These are phyloP conservation scores for Purshia tridentata DNA, from an alignment of 306 rosid genomes.

Conservation along the genomic window DNA sequence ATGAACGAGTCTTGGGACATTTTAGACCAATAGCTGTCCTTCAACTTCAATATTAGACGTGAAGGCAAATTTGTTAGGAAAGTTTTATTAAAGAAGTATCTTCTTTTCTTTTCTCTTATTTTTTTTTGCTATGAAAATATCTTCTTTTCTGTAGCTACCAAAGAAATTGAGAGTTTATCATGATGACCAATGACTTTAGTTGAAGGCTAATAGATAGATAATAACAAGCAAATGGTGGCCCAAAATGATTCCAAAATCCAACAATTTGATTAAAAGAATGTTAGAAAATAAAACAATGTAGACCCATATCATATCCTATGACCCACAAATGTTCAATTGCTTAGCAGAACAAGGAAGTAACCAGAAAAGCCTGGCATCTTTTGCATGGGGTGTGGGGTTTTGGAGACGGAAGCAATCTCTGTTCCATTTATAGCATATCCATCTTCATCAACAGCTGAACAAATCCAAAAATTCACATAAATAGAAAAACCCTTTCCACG, in stretches of 20 bases:
- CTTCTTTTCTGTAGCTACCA: background rate
- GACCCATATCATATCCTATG: constrained; percentile 40
- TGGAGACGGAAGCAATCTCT: constrained; percentile 36
- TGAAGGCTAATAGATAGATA: background rate
- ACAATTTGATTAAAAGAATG: constrained; percentile 3
- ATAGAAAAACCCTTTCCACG: constrained; percentile 2
- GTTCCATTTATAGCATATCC: constrained; percentile 26
- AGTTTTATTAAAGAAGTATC: background rate
- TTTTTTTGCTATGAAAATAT: background rate
- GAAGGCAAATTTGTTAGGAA: background rate
- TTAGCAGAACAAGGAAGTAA: constrained; percentile 30
- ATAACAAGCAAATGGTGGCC: constrained; percentile 19
- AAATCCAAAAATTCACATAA: constrained; percentile 10
- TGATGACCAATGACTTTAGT: background rate
- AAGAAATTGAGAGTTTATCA: constrained; percentile 4
- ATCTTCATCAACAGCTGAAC: constrained; percentile 17
- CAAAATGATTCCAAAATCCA: constrained; percentile 32
- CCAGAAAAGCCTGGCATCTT: constrained; percentile 34
- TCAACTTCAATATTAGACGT: background rate
- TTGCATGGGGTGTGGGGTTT: constrained; percentile 24
- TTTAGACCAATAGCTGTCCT: background rate
- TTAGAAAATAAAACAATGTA: constrained; percentile 9
- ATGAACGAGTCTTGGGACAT: background rate
- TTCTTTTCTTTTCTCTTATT: background rate
- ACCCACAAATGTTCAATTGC: constrained; percentile 43